phyloP scores from a whole-genome alignment of 768 basidiomycete genomes.

The Psilocybe azurescens region DNA sequence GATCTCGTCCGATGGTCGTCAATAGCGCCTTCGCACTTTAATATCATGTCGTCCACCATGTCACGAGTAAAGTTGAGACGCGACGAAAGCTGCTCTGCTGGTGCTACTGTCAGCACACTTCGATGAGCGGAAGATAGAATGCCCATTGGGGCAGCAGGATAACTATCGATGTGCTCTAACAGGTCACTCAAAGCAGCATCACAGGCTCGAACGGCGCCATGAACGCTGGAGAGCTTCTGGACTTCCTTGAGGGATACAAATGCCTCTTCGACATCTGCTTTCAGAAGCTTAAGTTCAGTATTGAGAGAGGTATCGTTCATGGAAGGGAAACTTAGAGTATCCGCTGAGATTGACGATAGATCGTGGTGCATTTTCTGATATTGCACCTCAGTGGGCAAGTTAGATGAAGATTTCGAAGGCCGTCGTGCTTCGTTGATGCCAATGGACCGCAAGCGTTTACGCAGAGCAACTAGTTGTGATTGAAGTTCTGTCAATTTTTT shows the following conservation, averaged over 20 bases:
- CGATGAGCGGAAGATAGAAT: constrained; percentile 55
- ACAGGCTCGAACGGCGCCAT: constrained; percentile 54
- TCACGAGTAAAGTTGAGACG: constrained; percentile 69
- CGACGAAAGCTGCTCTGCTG: constrained; percentile 70
- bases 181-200: constrained; percentile 85
- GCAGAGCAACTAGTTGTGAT: constrained; percentile 53
- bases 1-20: constrained; percentile 64
- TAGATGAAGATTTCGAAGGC: constrained; percentile 44
- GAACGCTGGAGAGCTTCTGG: constrained; percentile 59
- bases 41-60: constrained; percentile 51
- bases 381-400: constrained; percentile 58
- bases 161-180: constrained; percentile 86
- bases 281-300: constrained; percentile 67
- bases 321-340: constrained; percentile 52
- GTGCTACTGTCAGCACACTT: constrained; percentile 46
- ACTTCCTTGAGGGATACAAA: constrained; percentile 54
- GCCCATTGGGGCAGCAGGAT: constrained; percentile 63
- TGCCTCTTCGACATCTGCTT: constrained; percentile 60
- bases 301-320: constrained; percentile 48
- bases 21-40: constrained; percentile 44
- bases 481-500: constrained; percentile 52
- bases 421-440: constrained; percentile 59
- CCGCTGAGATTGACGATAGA: constrained; percentile 49
- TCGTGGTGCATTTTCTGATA: constrained; percentile 50
- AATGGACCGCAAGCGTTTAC: constrained; percentile 66